These are phyloP conservation scores for Trametes meyenii DNA, from an alignment of 768 basidiomycete genomes.

Conservation along the genomic window DNA sequence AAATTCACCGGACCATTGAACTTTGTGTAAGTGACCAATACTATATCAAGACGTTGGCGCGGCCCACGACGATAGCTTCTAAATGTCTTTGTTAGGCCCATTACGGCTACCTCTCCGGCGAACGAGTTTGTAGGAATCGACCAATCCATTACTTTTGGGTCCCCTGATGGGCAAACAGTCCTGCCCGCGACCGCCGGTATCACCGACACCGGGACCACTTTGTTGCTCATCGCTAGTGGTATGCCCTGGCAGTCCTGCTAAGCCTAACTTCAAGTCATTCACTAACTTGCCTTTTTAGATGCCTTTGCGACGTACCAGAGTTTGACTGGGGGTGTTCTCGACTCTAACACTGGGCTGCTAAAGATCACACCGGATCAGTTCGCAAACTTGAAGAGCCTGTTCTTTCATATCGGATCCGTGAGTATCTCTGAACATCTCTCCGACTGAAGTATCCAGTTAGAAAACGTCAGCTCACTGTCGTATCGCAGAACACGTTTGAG, in stretches of 20 bases:
- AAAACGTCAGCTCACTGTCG: not conserved
- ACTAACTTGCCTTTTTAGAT: slow-evolving; percentile 16
- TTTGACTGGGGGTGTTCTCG: slow-evolving; percentile 23
- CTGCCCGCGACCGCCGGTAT: slow-evolving; percentile 42
- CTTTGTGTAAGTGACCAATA: slow-evolving; percentile 24
- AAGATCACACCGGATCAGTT: slow-evolving; percentile 26
- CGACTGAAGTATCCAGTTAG: not conserved
- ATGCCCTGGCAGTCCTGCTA: not conserved
- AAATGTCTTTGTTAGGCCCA: slow-evolving; percentile 15
- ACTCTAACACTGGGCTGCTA: slow-evolving; percentile 25
- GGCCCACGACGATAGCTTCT: too few species aligned
- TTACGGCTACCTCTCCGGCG: slow-evolving; percentile 27
- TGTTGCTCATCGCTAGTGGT: slow-evolving; percentile 50
- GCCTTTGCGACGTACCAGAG: slow-evolving; percentile 30
- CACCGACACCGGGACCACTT: slow-evolving; percentile 51
- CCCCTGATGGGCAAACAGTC: slow-evolving; percentile 31
- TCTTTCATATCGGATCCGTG: slow-evolving; percentile 27
- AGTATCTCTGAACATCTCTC: slow-evolving; percentile 3
- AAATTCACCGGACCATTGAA: slow-evolving; percentile 36
- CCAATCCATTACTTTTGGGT: slow-evolving; percentile 29
- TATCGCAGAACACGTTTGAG: slow-evolving; percentile 48
- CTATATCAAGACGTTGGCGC: not conserved
- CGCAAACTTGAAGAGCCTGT: slow-evolving; percentile 26
- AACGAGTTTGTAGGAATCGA: slow-evolving; percentile 30
- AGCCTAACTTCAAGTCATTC: not conserved